Base-by-base conservation (phyloP, 148 eudicot genomes). In the Spergularia bocconei region DNA sequence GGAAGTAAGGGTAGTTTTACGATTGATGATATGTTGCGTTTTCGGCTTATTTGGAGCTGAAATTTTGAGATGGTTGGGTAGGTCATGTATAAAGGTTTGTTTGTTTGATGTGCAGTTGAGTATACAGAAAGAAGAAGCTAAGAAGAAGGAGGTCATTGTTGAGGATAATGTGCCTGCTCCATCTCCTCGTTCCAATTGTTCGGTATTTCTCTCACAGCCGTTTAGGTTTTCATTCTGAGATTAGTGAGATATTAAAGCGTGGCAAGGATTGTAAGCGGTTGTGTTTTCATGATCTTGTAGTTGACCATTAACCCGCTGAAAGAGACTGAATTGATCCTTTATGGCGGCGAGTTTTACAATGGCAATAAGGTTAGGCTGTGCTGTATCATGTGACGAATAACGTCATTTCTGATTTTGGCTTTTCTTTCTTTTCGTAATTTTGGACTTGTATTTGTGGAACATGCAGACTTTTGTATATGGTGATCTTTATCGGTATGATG, bases 51-150 rank as follows among this genome's bases (percentile, higher is more conserved):
- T 44, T 47, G 67, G 72, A 44, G 59, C 12, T 48, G 29, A 19
- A 38, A 6, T 51, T 6, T 36, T 38, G 65, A 11, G 19, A 4
- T 13, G 29, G 17, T 65, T 55, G 13, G 50, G 64, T 50, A 19
- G 53, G 47, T 23, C 47, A 41, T 62, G 44, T 13, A 6, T 52
- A 60, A 14, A n/a, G 3, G 68, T 58, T 53, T 75, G 70, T 41
- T 61, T 80, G 7, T 75, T 74, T 29, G 6, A 12, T 75, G 66
- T 64, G 70, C 83, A 94, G 98, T 75, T 90, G 87, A 90, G 83
- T 84, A 92, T 95, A 79, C 96, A 92, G 72, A 95, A 95, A 78
- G 98, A 95, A 86, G 98, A 95, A 79, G 97, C 98, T 65, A 95
- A 95, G 88, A 95, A 95, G 89, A 95, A 89, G 77, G 97, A 92